Base-by-base conservation (phyloP, 2,329 filamentous ascomycete species). In the Fusarium sp. region DNA sequence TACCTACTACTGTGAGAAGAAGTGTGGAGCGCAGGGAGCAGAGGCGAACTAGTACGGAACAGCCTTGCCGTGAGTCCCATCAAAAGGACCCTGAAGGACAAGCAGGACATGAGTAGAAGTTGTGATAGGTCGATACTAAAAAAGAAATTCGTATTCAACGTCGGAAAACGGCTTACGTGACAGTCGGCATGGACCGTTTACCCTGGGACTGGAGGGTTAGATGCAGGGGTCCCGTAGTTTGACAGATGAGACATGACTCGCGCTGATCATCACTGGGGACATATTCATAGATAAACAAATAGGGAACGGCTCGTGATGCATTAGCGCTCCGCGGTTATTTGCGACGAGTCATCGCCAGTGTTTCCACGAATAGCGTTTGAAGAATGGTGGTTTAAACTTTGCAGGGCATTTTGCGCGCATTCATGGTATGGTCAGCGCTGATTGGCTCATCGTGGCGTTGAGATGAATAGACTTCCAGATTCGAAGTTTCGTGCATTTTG, bases 1-100 rank as follows among this genome's bases (percentile, higher is more conserved):
- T 14, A 55, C 42, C 5, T 62, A 70, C 35, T 71, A 70, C 18
- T 71, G 66, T 30, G 35, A 47, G 17, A 35, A 70, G n/a, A 36
- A 32, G 35, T 71, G 69, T 22, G 50, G 59, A 39, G 67, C 62
- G 2, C n/a, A 71, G 36, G 69, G 69, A 8, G 35, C 61, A 8
- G 66, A 70, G 28, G 66, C 44, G 3, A 66, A 70, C 61, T 60
- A 59, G 24, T 12, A 24, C 9, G 54, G 17, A 8, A 17, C 12
- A 20, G 12, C 26, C 26, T 44, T 44, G 18, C 11, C 2, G 20
- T 3, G 0, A 1, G 24, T 20, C 18, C 8, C 15, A 32, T 20
- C 8, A 5, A n/a, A n/a, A 10, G 35, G 35, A 39, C 51, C 35
- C 20, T 28, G 35, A 28, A 13, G 24, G 24, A 28, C 28, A 28